These are phyloP conservation scores for Vitis hybrid DNA, from an alignment of 177 flowering plant genomes.

Conservation along the genomic window DNA sequence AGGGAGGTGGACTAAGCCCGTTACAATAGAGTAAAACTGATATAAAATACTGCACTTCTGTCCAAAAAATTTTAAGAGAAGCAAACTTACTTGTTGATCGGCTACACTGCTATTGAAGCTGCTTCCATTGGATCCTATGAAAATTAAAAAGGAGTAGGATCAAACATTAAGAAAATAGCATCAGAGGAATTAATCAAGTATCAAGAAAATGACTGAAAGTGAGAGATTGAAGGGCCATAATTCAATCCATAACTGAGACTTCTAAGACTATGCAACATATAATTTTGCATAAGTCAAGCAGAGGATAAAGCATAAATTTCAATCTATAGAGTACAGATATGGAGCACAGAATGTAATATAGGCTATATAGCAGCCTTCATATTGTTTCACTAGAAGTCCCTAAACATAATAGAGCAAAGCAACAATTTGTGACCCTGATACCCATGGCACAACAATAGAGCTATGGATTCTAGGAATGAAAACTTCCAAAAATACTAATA, in stretches of 20 bases:
- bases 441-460: too few species aligned
- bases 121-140: conserved; percentile 61
- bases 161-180: neutral
- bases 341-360: neutral
- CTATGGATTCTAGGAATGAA: too few species aligned
- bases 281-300: neutral
- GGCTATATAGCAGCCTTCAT: too few species aligned
- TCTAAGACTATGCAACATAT: neutral
- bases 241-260: neutral
- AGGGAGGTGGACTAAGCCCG: neutral
- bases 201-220: neutral
- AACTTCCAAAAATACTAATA: too few species aligned
- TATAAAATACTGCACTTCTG: neutral
- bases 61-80: conserved; percentile 3
- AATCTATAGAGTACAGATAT: neutral
- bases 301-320: neutral
- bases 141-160: conserved; percentile 8
- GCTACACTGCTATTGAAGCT: conserved; percentile 91
- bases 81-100: conserved; percentile 77
- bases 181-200: neutral
- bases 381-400: too few species aligned
- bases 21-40: neutral
- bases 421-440: too few species aligned
- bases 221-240: neutral
- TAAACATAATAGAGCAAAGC: too few species aligned